Evolutionary conservation across 805 yeast genomes (phyloP).

Genomic region (Crinitomyces ghanaensis): DNA sequence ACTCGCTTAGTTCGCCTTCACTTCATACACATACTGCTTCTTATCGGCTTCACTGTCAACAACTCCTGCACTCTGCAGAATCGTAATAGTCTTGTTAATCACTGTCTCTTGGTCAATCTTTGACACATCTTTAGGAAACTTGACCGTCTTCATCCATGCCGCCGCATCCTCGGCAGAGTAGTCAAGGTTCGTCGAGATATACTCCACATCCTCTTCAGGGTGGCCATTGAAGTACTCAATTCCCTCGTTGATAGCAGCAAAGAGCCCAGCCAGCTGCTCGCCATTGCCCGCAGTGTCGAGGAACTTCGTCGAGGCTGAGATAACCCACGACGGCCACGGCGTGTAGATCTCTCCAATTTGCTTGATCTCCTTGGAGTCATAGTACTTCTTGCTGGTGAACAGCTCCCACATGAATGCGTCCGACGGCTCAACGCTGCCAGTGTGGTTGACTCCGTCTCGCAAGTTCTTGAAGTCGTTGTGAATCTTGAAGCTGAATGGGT

Average conservation of each 20-base stretch:
- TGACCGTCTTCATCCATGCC: slow-evolving; percentile 73
- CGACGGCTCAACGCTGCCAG: slow-evolving; percentile 33
- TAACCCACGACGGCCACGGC: slow-evolving; percentile 96
- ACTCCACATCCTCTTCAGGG: slow-evolving; percentile 52
- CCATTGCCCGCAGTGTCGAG: slow-evolving; percentile 27
- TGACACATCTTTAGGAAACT: slow-evolving; percentile 40
- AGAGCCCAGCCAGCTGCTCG: slow-evolving; percentile 30
- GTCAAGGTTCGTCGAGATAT: slow-evolving; percentile 58
- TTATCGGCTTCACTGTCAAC: slow-evolving; percentile 19
- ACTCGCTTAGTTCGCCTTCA: too few relatives aligned
- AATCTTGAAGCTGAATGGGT: slow-evolving; percentile 38
- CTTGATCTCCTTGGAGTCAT: slow-evolving; percentile 69
- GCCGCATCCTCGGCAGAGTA: slow-evolving; percentile 67
- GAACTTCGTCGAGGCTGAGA: slow-evolving; percentile 43
- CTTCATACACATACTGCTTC: slow-evolving; percentile 1
- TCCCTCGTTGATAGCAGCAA: slow-evolving; percentile 52
- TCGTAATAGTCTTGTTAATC: slow-evolving; percentile 41
- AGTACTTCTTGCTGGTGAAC: slow-evolving; percentile 78
- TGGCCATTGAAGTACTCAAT: slow-evolving; percentile 50
- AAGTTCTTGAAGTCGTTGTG: slow-evolving; percentile 61
- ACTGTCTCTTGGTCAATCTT: slow-evolving; percentile 40
- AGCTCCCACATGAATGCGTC: slow-evolving; percentile 97
- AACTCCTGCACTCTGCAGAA: slow-evolving; percentile 57
- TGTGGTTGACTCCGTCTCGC: slow-evolving; percentile 65
- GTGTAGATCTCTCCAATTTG: slow-evolving; percentile 80